phyloP scores from a whole-genome alignment of 441 rosid species.

The Viola pubescens region DNA sequence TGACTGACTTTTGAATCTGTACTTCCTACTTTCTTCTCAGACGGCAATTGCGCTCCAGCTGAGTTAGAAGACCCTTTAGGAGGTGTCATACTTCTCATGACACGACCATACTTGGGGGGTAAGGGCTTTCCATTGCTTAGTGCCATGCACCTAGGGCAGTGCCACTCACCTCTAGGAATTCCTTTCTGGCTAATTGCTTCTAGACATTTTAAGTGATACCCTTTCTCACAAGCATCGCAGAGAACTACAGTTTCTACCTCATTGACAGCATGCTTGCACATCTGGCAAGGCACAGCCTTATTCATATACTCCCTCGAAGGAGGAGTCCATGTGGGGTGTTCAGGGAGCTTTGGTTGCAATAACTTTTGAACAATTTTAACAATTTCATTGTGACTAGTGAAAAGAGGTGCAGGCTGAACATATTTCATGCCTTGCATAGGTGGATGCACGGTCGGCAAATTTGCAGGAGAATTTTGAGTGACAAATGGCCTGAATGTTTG shows the following conservation, averaged over 20 bases:
- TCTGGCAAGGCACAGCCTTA: constrained; percentile 64
- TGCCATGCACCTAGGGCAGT: constrained; percentile 70
- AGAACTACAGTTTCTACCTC: constrained; percentile 75
- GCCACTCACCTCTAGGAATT: constrained; percentile 87
- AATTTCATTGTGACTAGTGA: constrained; percentile 57
- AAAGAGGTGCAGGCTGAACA: constrained; percentile 40
- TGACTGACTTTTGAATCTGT: constrained; percentile 38
- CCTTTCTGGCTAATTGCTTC: constrained; percentile 55
- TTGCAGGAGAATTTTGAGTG: constrained; percentile 47
- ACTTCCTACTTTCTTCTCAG: constrained; percentile 45
- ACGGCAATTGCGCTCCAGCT: constrained; percentile 41
- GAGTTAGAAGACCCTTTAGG: constrained; percentile 50
- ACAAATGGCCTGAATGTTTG: constrained; percentile 52
- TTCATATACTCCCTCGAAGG: constrained; percentile 95
- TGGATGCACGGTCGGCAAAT: constrained; percentile 46
- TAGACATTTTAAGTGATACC: constrained; percentile 81
- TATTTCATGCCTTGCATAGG: constrained; percentile 46
- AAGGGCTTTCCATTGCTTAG: constrained; percentile 78
- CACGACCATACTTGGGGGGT: constrained; percentile 90
- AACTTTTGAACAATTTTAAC: constrained; percentile 62
- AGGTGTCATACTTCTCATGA: constrained; percentile 52
- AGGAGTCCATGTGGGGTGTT: constrained; percentile 78
- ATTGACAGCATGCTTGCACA: constrained; percentile 49
- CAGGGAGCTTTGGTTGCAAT: constrained; percentile 57
- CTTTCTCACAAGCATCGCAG: constrained; percentile 96